Evolutionary conservation across 2,329 filamentous ascomycete species (phyloP).

Genomic region (Colletotrichum zoysiae): DNA sequence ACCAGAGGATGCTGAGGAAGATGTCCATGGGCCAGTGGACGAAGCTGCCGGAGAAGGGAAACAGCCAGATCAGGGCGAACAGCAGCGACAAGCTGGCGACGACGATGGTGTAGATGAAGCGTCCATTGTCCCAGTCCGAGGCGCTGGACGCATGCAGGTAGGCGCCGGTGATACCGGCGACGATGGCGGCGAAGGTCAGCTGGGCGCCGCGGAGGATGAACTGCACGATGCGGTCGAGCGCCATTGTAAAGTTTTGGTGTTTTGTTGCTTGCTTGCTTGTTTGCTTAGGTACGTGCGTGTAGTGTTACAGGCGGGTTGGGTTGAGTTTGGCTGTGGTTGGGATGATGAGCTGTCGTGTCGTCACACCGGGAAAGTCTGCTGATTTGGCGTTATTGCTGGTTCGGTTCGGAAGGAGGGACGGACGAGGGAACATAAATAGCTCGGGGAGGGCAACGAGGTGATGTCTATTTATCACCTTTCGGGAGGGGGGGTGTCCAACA

Average conservation of each 20-base stretch:
- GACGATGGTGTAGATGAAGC: conserved; percentile 82
- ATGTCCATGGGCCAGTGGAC: conserved; percentile 79
- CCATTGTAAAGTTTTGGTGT: conserved; percentile 48
- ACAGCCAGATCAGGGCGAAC: conserved; percentile 77
- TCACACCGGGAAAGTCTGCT: conserved; percentile 16
- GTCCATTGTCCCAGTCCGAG: conserved; percentile 67
- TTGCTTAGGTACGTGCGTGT: background rate
- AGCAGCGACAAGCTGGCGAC: conserved; percentile 77
- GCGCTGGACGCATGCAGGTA: conserved; percentile 68
- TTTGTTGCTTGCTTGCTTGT: background rate
- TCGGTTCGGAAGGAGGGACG: background rate
- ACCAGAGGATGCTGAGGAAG: conserved; percentile 77
- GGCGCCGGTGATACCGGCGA: conserved; percentile 76
- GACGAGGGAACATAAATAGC: background rate
- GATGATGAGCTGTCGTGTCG: conserved; percentile 19
- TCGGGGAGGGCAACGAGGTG: background rate
- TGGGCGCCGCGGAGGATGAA: conserved; percentile 58
- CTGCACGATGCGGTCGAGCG: conserved; percentile 56
- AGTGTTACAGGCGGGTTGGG: background rate
- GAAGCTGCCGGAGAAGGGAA: conserved; percentile 77
- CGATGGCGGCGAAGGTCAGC: conserved; percentile 78
- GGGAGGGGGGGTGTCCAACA: background rate
- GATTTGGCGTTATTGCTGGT: conserved; percentile 18
- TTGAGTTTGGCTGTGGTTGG: conserved; percentile 1
- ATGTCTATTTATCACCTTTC: conserved; percentile 39